Evolutionary conservation across 139 green algal species (phyloP), one percentile per base, ranked within the genome.

Genomic region (Coelastrella sp.): DNA sequence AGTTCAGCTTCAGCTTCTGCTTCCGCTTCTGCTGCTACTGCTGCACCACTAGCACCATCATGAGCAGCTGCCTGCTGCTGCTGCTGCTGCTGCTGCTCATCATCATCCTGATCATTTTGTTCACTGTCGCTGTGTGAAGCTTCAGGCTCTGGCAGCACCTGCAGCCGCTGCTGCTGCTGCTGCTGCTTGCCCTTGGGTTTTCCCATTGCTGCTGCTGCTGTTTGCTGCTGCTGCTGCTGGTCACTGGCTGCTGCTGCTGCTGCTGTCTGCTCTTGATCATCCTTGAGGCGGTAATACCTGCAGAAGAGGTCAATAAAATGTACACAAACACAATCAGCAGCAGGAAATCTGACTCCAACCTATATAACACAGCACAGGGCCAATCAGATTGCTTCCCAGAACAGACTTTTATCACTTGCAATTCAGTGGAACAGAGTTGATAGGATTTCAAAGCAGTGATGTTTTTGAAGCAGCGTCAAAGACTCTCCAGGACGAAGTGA

Each of bases 251-350:
- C 60, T 86, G 20, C 35, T 56, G 73, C 82, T 87, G 59, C 82
- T 17, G 58, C 24, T 19, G 68, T n/a, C 9, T 85, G 63, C 72
- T 87, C 79, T 60, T 90, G 87, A 3, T 92, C 92, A 58, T 95
- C 94, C 56, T 82, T 87, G 56, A 98, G 92, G 6, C 93, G 94
- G 83, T 99, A 99, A 87, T 98, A 99, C 19, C 92, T 92, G 25
- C 85, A 90, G 80, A 97, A 89, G 97, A 90, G 72, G 96, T 3
- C 20, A 7, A 49, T 49, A 3, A 5, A 49, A 49, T 49, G 35
- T 3, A 49, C 35, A 49, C 35, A 82, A 4, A 82, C 3, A 70
- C 7, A 27, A 15, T 85, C 58, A 70, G 79, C 82, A 9, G 68
- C 80, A n/a, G n/a, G n/a, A n/a, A n/a, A n/a, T n/a, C n/a, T n/a